Conservation (phyloP, 768 basidiomycete genomes). For the Lepiota venenata region DNA sequence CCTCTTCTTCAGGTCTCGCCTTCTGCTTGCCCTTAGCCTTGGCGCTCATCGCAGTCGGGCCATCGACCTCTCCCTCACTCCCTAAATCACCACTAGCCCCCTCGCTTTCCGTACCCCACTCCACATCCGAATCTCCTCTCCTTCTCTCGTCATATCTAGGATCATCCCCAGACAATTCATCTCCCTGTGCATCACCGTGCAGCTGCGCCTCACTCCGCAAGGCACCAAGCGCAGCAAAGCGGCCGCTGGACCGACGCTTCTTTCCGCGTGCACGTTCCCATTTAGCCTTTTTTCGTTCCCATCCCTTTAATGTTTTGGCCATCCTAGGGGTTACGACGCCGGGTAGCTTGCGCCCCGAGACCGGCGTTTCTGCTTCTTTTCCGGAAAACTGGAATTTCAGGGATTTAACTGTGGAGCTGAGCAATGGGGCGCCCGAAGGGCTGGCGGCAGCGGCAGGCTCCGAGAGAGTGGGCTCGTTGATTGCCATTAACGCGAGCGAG, state of each 20-base stretch:
- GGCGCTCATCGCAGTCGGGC: conserved; percentile 17
- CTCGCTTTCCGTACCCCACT: conserved; percentile 54
- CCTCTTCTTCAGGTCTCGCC: conserved; percentile 15
- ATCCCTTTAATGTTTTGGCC: conserved; percentile 25
- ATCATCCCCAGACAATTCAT: conserved; percentile 27
- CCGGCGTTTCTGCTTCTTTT: neutral
- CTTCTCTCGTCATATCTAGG: conserved; percentile 48
- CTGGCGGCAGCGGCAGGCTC: neutral
- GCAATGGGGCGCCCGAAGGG: neutral
- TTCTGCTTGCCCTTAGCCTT: conserved; percentile 18
- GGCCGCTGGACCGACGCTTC: conserved; percentile 9
- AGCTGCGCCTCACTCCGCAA: conserved; percentile 52
- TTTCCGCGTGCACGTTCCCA: neutral
- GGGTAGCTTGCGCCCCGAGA: conserved; percentile 10
- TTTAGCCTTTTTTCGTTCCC: conserved; percentile 17
- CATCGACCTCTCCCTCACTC: conserved; percentile 20
- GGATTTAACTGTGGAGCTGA: neutral
- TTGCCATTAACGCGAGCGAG: conserved; percentile 9
- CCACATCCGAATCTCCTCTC: conserved; percentile 62
- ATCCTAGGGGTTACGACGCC: conserved; percentile 24
- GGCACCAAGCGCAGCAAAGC: conserved; percentile 51
- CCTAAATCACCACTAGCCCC: conserved; percentile 28
- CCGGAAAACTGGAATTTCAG: conserved; percentile 8
- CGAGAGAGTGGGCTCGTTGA: neutral
- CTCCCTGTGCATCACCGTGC: conserved; percentile 30